phyloP scores from a whole-genome alignment of 208 protist genomes.

The Trypanosoma platydactyli region DNA sequence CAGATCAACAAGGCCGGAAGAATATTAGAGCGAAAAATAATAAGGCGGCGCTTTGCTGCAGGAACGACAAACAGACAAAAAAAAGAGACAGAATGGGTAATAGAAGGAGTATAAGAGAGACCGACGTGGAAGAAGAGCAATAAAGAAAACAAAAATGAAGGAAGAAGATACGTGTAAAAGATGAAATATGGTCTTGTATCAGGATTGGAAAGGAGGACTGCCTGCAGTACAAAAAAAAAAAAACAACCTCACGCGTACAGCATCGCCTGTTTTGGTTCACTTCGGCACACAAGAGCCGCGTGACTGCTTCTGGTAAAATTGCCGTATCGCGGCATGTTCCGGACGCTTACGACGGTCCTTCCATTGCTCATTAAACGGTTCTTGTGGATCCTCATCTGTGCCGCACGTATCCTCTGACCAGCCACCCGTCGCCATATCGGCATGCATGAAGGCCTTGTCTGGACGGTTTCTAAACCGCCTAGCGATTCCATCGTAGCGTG shows the following conservation, averaged over 20 bases:
- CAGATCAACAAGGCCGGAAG: not conserved
- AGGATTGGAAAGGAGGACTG: too few species aligned
- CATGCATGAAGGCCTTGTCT: slow-evolving; percentile 75
- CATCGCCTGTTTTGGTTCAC: slow-evolving; percentile 2
- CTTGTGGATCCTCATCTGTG: slow-evolving; percentile 57
- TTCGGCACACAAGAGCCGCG: slow-evolving; percentile 32
- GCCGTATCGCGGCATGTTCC: slow-evolving; percentile 60
- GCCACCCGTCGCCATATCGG: slow-evolving; percentile 14
- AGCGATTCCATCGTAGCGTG: slow-evolving; percentile 69
- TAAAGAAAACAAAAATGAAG: not conserved
- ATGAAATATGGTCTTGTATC: not conserved
- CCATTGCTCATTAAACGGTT: slow-evolving; percentile 47
- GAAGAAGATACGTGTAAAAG: not conserved
- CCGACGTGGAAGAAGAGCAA: not conserved
- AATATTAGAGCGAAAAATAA: not conserved
- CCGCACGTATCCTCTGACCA: slow-evolving; percentile 47
- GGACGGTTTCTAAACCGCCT: slow-evolving; percentile 59
- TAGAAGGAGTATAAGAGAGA: not conserved
- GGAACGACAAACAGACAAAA: not conserved
- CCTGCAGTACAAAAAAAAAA: not conserved
- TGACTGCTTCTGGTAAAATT: slow-evolving; percentile 42
- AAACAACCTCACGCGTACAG: not conserved
- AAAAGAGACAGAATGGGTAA: not conserved
- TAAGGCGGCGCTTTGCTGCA: not conserved
- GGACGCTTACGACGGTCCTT: slow-evolving; percentile 57